phyloP scores from a whole-genome alignment of 345 rosid genomes.

The Adansonia digitata region DNA sequence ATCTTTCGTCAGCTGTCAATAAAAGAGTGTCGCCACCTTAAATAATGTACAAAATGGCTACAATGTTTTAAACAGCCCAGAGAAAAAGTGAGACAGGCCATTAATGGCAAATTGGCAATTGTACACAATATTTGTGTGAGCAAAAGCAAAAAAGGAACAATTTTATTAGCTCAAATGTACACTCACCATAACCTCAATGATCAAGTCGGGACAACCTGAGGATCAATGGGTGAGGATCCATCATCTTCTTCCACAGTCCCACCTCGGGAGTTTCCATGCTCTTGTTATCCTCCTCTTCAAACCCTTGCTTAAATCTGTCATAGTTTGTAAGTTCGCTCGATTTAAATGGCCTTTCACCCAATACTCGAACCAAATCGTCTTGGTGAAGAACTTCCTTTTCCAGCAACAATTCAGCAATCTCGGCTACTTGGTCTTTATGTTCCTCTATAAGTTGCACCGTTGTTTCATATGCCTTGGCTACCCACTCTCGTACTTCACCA shows the following conservation, averaged over 20 bases:
- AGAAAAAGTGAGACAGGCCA: neutral
- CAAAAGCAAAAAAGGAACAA: neutral
- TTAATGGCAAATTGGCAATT: neutral
- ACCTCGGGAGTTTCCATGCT: slow-evolving; percentile 22
- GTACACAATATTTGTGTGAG: neutral
- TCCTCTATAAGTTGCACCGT: slow-evolving; percentile 60
- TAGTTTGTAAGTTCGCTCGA: slow-evolving; percentile 59
- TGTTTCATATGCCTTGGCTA: slow-evolving; percentile 57
- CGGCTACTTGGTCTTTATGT: slow-evolving; percentile 70
- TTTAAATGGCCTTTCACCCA: slow-evolving; percentile 85
- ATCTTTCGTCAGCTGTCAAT: neutral
- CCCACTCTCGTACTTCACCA: slow-evolving; percentile 84
- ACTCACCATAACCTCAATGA: neutral
- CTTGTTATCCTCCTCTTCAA: slow-evolving; percentile 39
- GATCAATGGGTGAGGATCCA: slow-evolving; percentile 50
- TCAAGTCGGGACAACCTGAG: slow-evolving; percentile 60
- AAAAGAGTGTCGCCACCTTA: neutral
- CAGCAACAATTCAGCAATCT: slow-evolving; percentile 73
- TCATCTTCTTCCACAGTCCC: slow-evolving; percentile 45
- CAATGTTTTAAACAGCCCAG: neutral
- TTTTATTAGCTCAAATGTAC: slow-evolving; percentile 14
- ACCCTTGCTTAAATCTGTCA: slow-evolving; percentile 72
- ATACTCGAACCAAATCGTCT: slow-evolving; percentile 59
- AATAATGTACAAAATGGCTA: neutral
- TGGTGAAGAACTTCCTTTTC: slow-evolving; percentile 90